Conservation (phyloP, 2,329 filamentous ascomycete species). For the Fusarium begoniae region DNA sequence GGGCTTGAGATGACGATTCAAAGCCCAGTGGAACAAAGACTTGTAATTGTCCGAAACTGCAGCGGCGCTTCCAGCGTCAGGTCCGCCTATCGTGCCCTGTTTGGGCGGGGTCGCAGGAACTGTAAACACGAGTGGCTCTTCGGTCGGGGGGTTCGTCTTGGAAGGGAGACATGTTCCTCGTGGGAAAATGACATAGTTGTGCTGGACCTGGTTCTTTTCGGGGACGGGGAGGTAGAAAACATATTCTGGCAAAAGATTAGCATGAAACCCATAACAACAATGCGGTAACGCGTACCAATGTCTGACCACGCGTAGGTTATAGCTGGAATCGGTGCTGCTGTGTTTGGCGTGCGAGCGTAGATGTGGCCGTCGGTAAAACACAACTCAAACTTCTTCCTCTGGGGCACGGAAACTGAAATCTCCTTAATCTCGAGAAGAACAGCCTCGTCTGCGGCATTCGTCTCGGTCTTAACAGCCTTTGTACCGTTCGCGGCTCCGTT, state of each 20-base stretch:
- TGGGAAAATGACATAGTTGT: slow-evolving; percentile 73
- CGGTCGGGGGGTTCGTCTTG: slow-evolving; percentile 53
- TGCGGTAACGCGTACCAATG: slow-evolving; percentile 59
- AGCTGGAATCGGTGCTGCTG: slow-evolving; percentile 60
- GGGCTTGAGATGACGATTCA: slow-evolving; percentile 61
- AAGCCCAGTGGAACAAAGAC: slow-evolving; percentile 68
- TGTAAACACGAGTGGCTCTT: slow-evolving; percentile 72
- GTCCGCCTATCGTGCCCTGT: slow-evolving; percentile 63
- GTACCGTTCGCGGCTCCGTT: slow-evolving; percentile 32
- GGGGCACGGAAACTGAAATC: slow-evolving; percentile 72
- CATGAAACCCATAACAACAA: not conserved
- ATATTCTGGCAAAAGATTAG: slow-evolving; percentile 57
- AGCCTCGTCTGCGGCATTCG: slow-evolving; percentile 58
- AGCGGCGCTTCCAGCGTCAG: slow-evolving; percentile 58
- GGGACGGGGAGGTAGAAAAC: slow-evolving; percentile 72
- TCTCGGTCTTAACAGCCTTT: slow-evolving; percentile 26
- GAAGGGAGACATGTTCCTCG: slow-evolving; percentile 62
- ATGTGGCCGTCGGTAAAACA: slow-evolving; percentile 69
- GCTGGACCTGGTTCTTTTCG: slow-evolving; percentile 71
- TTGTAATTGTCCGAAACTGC: slow-evolving; percentile 68
- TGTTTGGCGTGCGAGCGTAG: slow-evolving; percentile 64
- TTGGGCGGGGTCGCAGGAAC: slow-evolving; percentile 69
- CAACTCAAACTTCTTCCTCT: slow-evolving; percentile 74
- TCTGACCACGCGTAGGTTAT: slow-evolving; percentile 69
- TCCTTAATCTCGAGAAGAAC: slow-evolving; percentile 70